Base-by-base conservation (phyloP, 2,329 filamentous ascomycete genomes). In the Lithohypha guttulata region DNA sequence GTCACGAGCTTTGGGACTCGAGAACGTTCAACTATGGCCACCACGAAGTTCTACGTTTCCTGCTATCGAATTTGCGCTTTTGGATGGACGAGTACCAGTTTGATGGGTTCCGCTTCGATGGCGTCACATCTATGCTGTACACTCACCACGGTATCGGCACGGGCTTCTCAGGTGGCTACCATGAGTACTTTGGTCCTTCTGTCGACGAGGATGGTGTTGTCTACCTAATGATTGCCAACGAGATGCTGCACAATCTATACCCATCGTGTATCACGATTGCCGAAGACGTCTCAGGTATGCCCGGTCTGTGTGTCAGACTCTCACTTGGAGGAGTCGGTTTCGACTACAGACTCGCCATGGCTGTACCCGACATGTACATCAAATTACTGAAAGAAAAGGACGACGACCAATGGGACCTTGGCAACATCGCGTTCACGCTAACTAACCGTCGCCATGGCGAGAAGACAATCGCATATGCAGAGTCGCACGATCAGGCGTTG, bases 41-140 rank as follows among this genome's bases (percentile, higher is more conserved):
- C 54, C 86, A 96, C 54, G 91, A 98, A 59, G 91, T 98, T 15
- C 61, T 96, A 58, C 77, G 91, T n/a, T 98, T 98, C 64, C 68
- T 98, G 31, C 69, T 98, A 18, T 95, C 87, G 60, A 98, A 98
- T 58, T 65, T 98, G 42, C 76, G 89, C 17, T 98, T 94, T 67
- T 98, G 91, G 87, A 96, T 98, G 87, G 89, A 96, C 41, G 87
- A 95, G 63, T 98, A 95, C 55, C 69, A 77, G 27, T 96, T 98
- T 56, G 91, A 98, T 56, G 91, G 91, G 17, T 98, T 96, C 72
- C 77, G 91, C 28, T 98, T 98, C 54, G 91, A 98, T 52, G 91
- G 91, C 49, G 91, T 98, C 37, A 98, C 91, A 1, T 95, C 87
- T 64, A 98, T 98, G 86, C 79, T 98, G 42, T 98, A 98, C 61